Conservation (phyloP, 371 early-diverging fungal species). For the Haplosporangium sp. region DNA sequence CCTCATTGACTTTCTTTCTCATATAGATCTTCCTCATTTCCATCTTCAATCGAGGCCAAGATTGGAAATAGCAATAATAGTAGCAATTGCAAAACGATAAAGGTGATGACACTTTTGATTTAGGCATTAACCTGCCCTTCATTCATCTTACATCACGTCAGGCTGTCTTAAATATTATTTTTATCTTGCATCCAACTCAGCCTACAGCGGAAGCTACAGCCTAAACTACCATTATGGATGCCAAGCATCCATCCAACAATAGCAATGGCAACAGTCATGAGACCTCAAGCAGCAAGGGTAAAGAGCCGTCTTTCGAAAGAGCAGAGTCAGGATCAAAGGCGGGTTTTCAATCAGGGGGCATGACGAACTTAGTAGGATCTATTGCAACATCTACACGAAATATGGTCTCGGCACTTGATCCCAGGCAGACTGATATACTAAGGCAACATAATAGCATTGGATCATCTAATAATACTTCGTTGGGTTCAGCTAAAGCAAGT, state of each 20-base stretch:
- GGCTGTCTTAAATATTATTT: slow-evolving; percentile 7
- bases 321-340: slow-evolving; percentile 2
- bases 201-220: not conserved
- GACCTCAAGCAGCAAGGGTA: slow-evolving; percentile 9
- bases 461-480: not conserved
- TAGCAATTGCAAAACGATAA: not conserved
- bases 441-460: slow-evolving; percentile 24
- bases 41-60: not conserved
- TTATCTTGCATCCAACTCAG: slow-evolving; percentile 1
- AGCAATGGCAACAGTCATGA: not conserved
- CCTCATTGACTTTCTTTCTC: not conserved
- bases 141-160: not conserved
- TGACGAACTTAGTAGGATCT: slow-evolving; percentile 15
- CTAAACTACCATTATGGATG: slow-evolving; percentile 17
- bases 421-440: slow-evolving; percentile 22
- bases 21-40: not conserved
- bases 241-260: slow-evolving; percentile 13
- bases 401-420: slow-evolving; percentile 36
- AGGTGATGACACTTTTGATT: slow-evolving; percentile 3
- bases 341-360: not conserved
- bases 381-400: slow-evolving; percentile 27
- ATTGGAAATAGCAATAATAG: not conserved
- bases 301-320: slow-evolving; percentile 6
- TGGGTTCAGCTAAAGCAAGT: slow-evolving; percentile 9
- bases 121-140: slow-evolving; percentile 1